Conservation (phyloP, 768 basidiomycete species). For the Boletus bicolor region DNA sequence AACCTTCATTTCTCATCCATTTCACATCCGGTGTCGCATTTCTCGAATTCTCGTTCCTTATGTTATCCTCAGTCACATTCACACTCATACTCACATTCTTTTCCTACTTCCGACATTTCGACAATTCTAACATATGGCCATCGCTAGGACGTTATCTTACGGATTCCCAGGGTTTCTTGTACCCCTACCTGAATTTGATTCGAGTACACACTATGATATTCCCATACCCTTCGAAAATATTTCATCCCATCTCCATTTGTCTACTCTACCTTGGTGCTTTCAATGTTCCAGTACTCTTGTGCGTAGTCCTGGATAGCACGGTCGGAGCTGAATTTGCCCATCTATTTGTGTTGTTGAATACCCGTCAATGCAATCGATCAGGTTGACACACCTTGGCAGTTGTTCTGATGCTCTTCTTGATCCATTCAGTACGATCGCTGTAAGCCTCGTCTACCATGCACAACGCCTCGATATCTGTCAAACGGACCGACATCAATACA, state of each 20-base stretch:
- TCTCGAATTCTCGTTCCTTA: conserved; percentile 4
- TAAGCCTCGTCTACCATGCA: conserved; percentile 88
- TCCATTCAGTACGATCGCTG: conserved; percentile 80
- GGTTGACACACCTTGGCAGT: conserved; percentile 58
- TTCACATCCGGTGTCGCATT: neutral
- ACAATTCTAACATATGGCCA: conserved; percentile 11
- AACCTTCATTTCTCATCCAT: neutral
- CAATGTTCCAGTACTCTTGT: conserved; percentile 82
- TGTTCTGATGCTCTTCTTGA: conserved; percentile 85
- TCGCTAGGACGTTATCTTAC: conserved; percentile 15
- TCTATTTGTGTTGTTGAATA: conserved; percentile 44
- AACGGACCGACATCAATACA: neutral
- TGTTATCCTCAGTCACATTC: neutral
- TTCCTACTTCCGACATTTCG: conserved; percentile 9
- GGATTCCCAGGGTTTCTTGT: conserved; percentile 3
- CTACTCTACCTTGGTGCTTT: conserved; percentile 39
- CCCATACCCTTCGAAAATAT: neutral
- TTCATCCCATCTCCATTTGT: neutral
- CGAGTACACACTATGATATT: conserved; percentile 7
- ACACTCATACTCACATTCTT: conserved; percentile 3
- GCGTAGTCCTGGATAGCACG: conserved; percentile 91
- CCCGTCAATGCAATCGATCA: conserved; percentile 59
- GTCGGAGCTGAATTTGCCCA: conserved; percentile 98
- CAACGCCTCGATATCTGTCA: conserved; percentile 73
- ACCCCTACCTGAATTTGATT: conserved; percentile 9